Percentiles rank a stretch among this genome's conserved stretches.
Conservation (phyloP, 495 filamentous ascomycete genomes). For the Venustampulla echinocandica region DNA sequence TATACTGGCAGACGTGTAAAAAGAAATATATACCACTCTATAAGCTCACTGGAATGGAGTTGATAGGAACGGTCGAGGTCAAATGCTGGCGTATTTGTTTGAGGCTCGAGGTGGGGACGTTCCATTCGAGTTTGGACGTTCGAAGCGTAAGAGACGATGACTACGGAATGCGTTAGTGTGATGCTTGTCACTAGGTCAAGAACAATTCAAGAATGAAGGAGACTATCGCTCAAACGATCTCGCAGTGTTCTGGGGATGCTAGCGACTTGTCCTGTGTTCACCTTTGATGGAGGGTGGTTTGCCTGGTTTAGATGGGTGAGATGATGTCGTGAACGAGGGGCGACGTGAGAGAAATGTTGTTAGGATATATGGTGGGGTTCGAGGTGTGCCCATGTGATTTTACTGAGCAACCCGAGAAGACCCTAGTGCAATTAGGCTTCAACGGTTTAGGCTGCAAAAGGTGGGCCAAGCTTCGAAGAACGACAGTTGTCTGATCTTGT, state of each 20-base stretch:
- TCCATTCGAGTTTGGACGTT: slow-evolving; percentile 1
- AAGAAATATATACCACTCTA: slow-evolving; percentile 3
- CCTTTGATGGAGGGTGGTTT: slow-evolving; percentile 2
- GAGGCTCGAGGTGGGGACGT: slow-evolving; percentile 6
- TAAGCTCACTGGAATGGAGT: slow-evolving; percentile 1
- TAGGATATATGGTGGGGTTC: slow-evolving; percentile 2
- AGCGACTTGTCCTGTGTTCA: slow-evolving; percentile 5
- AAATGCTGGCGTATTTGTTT: too few relatives aligned
- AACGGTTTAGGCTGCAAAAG: slow-evolving; percentile 2
- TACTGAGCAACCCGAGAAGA: background rate
- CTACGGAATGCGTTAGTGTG: slow-evolving; percentile 8
- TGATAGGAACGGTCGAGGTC: too few relatives aligned
- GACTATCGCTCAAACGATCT: slow-evolving; percentile 5
- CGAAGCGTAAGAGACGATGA: slow-evolving; percentile 2
- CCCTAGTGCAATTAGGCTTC: slow-evolving; percentile 2
- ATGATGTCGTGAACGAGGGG: slow-evolving; percentile 6
- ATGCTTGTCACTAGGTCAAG: slow-evolving; percentile 5
- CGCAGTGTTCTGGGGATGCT: background rate
- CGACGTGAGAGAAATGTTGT: slow-evolving; percentile 4
- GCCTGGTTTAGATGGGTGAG: slow-evolving; percentile 3
- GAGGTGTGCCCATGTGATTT: slow-evolving; percentile 2
- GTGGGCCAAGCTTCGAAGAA: slow-evolving; percentile 4
- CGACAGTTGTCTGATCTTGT: slow-evolving; percentile 1
- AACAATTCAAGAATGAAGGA: slow-evolving; percentile 7
- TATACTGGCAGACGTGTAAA: slow-evolving; percentile 6